These are phyloP conservation scores for Aspergillus tubingensis DNA, from an alignment of 2,329 filamentous ascomycete genomes.

Conservation along the genomic window DNA sequence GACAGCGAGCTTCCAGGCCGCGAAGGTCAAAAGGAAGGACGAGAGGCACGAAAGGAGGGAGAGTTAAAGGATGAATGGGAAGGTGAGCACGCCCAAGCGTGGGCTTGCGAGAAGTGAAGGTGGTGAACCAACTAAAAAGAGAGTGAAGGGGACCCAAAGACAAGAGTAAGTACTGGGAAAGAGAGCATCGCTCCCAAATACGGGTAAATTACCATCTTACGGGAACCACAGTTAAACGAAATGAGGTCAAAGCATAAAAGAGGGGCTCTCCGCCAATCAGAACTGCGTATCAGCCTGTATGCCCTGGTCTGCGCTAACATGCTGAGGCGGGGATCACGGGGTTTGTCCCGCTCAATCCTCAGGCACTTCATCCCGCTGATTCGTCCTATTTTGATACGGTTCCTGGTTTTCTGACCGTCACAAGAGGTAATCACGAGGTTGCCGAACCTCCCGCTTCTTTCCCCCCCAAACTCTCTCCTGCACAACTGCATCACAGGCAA, in stretches of 20 bases:
- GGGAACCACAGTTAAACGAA: slow-evolving; percentile 19
- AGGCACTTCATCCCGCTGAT: slow-evolving; percentile 10
- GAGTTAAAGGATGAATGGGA: not conserved
- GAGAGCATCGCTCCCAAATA: slow-evolving; percentile 5
- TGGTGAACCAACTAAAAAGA: not conserved
- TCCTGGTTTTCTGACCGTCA: slow-evolving; percentile 29
- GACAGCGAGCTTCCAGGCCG: slow-evolving; percentile 39
- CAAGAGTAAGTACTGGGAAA: not conserved
- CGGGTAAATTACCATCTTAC: slow-evolving; percentile 19
- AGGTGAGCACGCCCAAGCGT: not conserved
- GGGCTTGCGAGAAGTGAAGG: not conserved
- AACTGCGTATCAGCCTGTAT: not conserved
- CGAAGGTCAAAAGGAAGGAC: slow-evolving; percentile 19
- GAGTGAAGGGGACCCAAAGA: slow-evolving; percentile 10
- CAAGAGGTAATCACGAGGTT: slow-evolving; percentile 12
- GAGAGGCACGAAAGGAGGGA: slow-evolving; percentile 9
- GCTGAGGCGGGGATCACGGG: not conserved
- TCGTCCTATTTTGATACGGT: slow-evolving; percentile 18
- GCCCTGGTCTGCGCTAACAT: slow-evolving; percentile 6
- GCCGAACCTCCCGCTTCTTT: not conserved
- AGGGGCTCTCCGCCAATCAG: slow-evolving; percentile 20
- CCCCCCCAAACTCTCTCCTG: too few species aligned
- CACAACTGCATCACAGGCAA: slow-evolving; percentile 1
- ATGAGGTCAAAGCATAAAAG: slow-evolving; percentile 20
- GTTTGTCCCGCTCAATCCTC: not conserved